Evolutionary conservation across 2,329 filamentous ascomycete genomes (phyloP).

Genomic region (Sclerotinia spermophila): DNA sequence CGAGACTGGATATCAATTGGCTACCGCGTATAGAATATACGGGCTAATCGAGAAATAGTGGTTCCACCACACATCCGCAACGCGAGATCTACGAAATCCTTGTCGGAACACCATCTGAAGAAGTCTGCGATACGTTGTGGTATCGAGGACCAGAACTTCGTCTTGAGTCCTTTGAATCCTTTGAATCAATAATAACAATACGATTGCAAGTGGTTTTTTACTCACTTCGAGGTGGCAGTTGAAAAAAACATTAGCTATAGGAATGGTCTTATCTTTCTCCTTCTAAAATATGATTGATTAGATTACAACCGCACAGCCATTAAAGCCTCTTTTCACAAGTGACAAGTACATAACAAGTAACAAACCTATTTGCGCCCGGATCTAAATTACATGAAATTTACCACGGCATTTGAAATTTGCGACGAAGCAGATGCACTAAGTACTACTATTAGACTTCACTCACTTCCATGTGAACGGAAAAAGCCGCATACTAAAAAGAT

Average conservation of each 20-base stretch:
- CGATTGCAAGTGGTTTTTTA: neutral
- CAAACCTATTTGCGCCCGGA: neutral
- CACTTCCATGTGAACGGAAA: too few relatives aligned
- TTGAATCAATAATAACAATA: neutral
- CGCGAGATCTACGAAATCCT: neutral
- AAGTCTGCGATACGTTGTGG: neutral
- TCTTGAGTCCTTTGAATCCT: neutral
- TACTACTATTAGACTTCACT: neutral
- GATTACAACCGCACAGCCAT: neutral
- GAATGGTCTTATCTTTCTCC: neutral
- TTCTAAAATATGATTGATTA: neutral
- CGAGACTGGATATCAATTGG: neutral
- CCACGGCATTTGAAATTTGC: slow-evolving; percentile 12
- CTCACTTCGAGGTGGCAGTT: neutral
- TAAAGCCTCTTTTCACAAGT: neutral
- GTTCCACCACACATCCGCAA: neutral
- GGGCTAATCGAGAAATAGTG: neutral
- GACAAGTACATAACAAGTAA: neutral
- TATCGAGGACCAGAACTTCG: neutral
- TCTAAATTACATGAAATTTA: neutral
- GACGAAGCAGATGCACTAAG: neutral
- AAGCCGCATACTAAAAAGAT: too few relatives aligned
- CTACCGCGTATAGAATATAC: neutral
- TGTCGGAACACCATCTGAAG: neutral
- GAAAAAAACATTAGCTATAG: neutral